Evolutionary conservation across 2,329 filamentous ascomycete genomes (phyloP), one percentile per base, ranked within the genome.

Genomic region (Alternaria dauci): DNA sequence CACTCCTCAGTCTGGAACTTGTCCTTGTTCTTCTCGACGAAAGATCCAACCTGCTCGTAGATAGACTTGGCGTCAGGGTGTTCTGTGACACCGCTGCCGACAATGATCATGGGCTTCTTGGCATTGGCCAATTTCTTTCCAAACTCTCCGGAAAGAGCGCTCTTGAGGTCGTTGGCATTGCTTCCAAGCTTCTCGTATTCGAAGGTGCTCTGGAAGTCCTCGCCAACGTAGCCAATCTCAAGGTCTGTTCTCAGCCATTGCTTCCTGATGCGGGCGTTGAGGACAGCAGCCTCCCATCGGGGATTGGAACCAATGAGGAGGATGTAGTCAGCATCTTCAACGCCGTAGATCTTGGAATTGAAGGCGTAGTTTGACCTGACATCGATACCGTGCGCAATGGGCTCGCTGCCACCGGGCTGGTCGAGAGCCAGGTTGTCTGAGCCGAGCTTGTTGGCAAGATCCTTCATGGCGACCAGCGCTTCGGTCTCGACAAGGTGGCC

Each of bases 201-300:
- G 75, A 98, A 99, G 32, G 94, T 99, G 58, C 94, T 96, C 50
- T 96, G 89, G 80, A 94, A 99, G 39, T 89, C 82, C 83, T 97
- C 91, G 66, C 95, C 95, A 69, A 99, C 89, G 60, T 97, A 88
- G 67, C 91, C 95, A 72, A 99, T 88, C 79, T 98, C 91, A 25
- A 99, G 88, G 71, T 98, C 94, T 36, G 95, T 97, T 70, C 94
- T 90, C 70, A 99, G 85, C 91, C 94, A 99, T 80, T 97, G 94
- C 85, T 99, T 99, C 75, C 95, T 88, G 76, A 99, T 99, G 69
- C 95, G 92, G 66, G 94, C 94, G 76, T 99, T 99, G 44, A 99
- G 87, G 48, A 95, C 93, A 58, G 95, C 93, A 63, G 95, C 95
- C 82, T 99, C 95, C 76, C 96, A 93, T 70, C 95, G 89, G 41